phyloP scores from a whole-genome alignment of 305 asterid genomes.

The Fraxinus nigra region DNA sequence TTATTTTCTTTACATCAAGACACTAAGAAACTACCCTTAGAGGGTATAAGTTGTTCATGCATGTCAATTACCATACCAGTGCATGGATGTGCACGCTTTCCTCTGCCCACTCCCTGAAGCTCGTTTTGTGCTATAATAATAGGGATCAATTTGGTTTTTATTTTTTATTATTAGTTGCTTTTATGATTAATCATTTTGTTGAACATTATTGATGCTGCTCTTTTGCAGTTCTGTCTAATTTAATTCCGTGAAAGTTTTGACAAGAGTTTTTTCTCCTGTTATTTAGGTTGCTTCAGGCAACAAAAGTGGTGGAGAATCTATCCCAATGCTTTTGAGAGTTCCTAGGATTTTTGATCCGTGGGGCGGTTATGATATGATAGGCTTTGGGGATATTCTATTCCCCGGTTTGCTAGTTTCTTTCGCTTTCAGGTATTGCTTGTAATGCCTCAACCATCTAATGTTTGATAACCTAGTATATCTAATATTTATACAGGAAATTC shows the following conservation, averaged over 20 bases:
- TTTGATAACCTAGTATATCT: not conserved
- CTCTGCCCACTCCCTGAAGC: slow-evolving; percentile 3
- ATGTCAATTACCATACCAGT: not conserved
- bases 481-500: not conserved
- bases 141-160: not conserved
- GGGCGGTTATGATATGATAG: slow-evolving; percentile 94
- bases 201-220: not conserved
- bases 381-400: slow-evolving; percentile 94
- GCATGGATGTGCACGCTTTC: not conserved
- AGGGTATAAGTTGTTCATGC: slow-evolving; percentile 9
- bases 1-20: not conserved
- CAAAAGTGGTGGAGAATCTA: slow-evolving; percentile 88
- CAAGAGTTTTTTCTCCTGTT: slow-evolving; percentile 7
- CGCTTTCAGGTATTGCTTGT: slow-evolving; percentile 64
- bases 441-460: not conserved
- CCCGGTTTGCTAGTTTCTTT: slow-evolving; percentile 91
- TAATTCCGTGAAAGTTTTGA: not conserved
- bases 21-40: not conserved
- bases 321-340: slow-evolving; percentile 95
- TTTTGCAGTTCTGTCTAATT: slow-evolving; percentile 14
- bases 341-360: slow-evolving; percentile 93
- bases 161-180: not conserved
- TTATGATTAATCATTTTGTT: not conserved
- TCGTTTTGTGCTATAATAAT: not conserved
- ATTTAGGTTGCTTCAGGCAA: slow-evolving; percentile 92